Base-by-base conservation (phyloP, 2,329 filamentous ascomycete species). In the Claviceps digitariae region DNA sequence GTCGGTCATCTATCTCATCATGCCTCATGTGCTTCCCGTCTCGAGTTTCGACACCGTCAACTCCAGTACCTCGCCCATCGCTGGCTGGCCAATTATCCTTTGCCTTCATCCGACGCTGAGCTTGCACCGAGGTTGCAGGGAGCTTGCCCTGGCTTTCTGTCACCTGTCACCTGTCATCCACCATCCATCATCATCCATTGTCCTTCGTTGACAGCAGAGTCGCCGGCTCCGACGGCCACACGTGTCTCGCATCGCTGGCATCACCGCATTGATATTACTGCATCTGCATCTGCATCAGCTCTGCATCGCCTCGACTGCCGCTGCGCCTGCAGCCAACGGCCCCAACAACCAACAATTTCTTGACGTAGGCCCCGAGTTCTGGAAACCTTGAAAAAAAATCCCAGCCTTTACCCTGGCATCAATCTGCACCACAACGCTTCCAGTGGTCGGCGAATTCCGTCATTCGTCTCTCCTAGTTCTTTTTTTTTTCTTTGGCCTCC, bases 181-280 rank as follows among this genome's bases (percentile, higher is more conserved):
- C 21, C 43, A n/a, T 45, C 12, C 23, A 8, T 45, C 43, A 21
- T 29, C 25, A 8, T 46, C 44, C 4, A 10, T 29, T 21, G 3
- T 48, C 27, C 29, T 15, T 23, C 46, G 20, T 15, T 7, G 20
- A 20, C 12, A 4, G 41, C 13, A 44, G 12, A 17, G 23, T 52
- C 45, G 54, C 34, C 52, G 49, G 51, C 54, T 55, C 48, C 41
- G 54, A 56, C 53, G 48, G 50, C 50, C 55, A 55, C 57, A 58
- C 57, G 57, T 59, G 51, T 55, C 48, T n/a, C 48, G 23, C 43
- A 43, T 51, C 38, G 17, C 50, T n/a, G 49, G 29, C 29, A 48
- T 48, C n/a, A 15, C n/a, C 31, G 13, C 20, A 36, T 27, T 20
- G 13, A 44, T 44, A 36, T 17, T 21, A 10, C 31, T 29, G n/a